Evolutionary conservation across 176 grass and related monocot genomes (phyloP).

Genomic region (Carex littledalei): DNA sequence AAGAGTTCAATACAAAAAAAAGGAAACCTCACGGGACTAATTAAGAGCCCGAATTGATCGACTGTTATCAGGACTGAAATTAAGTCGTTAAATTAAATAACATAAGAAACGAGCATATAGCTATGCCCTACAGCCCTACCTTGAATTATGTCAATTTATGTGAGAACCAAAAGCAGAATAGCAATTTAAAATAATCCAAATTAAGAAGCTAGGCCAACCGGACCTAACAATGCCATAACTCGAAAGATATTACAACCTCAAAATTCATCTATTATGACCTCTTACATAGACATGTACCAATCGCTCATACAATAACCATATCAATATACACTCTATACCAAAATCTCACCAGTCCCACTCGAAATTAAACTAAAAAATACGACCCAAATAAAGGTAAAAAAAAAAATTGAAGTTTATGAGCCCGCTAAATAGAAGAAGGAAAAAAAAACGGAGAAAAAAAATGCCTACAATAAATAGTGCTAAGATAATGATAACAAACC

Average conservation of each 20-base stretch:
- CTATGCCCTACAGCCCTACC: background rate
- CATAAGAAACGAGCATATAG: background rate
- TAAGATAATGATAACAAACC: constrained; percentile 23
- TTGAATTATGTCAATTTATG: background rate
- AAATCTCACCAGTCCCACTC: constrained; percentile 17
- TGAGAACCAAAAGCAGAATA: background rate
- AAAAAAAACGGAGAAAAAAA: background rate
- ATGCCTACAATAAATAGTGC: constrained; percentile 15
- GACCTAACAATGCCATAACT: background rate
- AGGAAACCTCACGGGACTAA: too few species aligned
- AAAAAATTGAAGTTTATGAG: constrained; percentile 9
- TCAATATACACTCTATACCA: constrained; percentile 35
- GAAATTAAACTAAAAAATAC: constrained; percentile 16
- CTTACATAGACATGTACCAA: constrained; percentile 21
- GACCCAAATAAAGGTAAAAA: background rate
- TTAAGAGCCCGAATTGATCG: too few species aligned
- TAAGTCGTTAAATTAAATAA: too few species aligned
- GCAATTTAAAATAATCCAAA: background rate
- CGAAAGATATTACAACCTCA: background rate
- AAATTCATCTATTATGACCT: constrained; percentile 14
- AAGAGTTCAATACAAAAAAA: too few species aligned
- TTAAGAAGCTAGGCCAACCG: background rate
- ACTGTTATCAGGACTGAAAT: too few species aligned
- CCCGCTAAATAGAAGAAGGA: background rate
- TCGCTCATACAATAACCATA: constrained; percentile 24